phyloP scores from a whole-genome alignment of 2,329 filamentous ascomycete genomes.

The Biscogniauxia mediterranea region DNA sequence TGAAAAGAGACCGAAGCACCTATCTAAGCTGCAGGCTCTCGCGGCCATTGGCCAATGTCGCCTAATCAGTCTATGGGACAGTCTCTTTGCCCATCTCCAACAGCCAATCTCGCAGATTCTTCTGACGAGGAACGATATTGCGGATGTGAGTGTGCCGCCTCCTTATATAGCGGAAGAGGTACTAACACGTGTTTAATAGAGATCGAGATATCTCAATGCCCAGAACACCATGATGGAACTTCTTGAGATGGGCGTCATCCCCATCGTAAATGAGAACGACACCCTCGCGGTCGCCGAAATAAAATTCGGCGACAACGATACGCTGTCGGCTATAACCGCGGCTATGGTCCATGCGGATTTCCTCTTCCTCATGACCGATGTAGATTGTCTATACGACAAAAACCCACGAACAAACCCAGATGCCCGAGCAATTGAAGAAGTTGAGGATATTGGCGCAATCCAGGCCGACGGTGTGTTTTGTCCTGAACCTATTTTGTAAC shows the following conservation, averaged over 20 bases:
- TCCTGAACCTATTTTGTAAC: background rate
- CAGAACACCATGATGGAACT: slow-evolving; percentile 92
- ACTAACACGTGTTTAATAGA: slow-evolving; percentile 43
- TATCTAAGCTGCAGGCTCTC: slow-evolving; percentile 87
- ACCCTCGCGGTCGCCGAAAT: slow-evolving; percentile 96
- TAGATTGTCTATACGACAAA: slow-evolving; percentile 95
- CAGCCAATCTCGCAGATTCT: slow-evolving; percentile 95
- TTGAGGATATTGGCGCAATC: slow-evolving; percentile 81
- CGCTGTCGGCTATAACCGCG: slow-evolving; percentile 90
- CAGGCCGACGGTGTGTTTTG: slow-evolving; percentile 68
- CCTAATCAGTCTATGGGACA: slow-evolving; percentile 94
- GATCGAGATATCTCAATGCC: slow-evolving; percentile 92
- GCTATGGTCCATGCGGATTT: slow-evolving; percentile 97
- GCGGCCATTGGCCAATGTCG: slow-evolving; percentile 95
- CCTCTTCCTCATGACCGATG: slow-evolving; percentile 97
- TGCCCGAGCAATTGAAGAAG: slow-evolving; percentile 85
- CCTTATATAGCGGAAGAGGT: background rate
- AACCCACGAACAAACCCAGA: slow-evolving; percentile 85
- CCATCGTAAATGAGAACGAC: slow-evolving; percentile 98
- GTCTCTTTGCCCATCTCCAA: slow-evolving; percentile 79
- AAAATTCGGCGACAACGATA: slow-evolving; percentile 99
- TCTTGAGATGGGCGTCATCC: slow-evolving; percentile 91
- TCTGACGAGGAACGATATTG: slow-evolving; percentile 92
- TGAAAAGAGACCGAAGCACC: slow-evolving; percentile 81
- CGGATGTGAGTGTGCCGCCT: slow-evolving; percentile 62